Conservation (phyloP, 2,329 filamentous ascomycete species). For the Colletotrichum coccodes region DNA sequence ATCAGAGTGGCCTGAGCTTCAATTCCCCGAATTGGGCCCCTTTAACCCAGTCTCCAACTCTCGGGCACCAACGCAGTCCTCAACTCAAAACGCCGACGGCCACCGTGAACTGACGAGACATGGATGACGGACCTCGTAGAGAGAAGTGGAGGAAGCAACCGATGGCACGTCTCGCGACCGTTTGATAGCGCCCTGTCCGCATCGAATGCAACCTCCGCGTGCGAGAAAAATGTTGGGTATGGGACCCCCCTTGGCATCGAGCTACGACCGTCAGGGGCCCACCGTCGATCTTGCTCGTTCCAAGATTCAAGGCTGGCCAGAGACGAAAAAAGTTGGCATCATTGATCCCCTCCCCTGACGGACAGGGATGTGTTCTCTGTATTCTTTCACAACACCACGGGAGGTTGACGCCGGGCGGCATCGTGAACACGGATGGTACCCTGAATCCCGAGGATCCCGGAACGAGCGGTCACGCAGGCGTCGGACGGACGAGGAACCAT, state of each 20-base stretch:
- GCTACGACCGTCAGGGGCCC: neutral
- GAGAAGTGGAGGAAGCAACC: neutral
- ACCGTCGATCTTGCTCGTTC: constrained; percentile 29
- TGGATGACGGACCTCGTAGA: neutral
- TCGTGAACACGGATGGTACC: constrained; percentile 20
- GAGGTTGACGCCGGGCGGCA: constrained; percentile 1
- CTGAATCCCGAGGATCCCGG: constrained; percentile 8
- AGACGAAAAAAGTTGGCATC: constrained; percentile 27
- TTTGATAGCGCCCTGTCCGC: neutral
- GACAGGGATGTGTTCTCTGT: neutral
- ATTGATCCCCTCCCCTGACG: neutral
- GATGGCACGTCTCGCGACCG: neutral
- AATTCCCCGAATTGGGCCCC: constrained; percentile 8
- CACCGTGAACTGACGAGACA: constrained; percentile 22
- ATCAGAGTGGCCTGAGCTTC: constrained; percentile 1
- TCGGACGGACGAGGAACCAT: neutral
- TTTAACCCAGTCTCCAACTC: neutral
- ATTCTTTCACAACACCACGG: constrained; percentile 12
- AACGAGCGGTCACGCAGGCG: neutral
- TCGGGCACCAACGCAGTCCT: constrained; percentile 27
- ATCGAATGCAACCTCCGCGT: constrained; percentile 13
- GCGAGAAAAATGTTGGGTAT: constrained; percentile 22
- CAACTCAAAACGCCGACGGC: constrained; percentile 17
- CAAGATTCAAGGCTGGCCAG: constrained; percentile 22
- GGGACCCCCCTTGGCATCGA: constrained; percentile 25